Conservation (phyloP, 768 basidiomycete genomes). For the Auriscalpium vulgare region DNA sequence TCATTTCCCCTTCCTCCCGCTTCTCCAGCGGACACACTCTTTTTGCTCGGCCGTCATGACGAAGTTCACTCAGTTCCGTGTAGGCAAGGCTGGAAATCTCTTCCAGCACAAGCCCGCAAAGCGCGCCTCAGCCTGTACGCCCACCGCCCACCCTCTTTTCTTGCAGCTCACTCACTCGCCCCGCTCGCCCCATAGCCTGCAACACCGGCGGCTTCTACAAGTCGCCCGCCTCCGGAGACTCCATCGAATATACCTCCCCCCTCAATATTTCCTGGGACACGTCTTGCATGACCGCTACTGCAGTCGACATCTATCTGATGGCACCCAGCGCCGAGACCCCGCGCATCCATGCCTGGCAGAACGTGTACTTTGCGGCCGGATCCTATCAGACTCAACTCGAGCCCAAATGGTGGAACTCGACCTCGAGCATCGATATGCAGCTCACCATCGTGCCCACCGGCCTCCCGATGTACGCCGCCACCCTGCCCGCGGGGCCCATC, state of each 20-base stretch:
- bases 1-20: constrained; percentile 7
- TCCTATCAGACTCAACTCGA: constrained; percentile 41
- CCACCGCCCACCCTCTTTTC: not conserved
- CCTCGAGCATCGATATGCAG: constrained; percentile 42
- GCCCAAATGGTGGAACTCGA: constrained; percentile 68
- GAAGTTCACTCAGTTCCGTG: constrained; percentile 3
- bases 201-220: constrained; percentile 54
- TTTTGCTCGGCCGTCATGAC: not conserved
- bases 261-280: constrained; percentile 60
- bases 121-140: constrained; percentile 2
- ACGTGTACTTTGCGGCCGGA: constrained; percentile 41
- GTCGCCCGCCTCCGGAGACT: constrained; percentile 39
- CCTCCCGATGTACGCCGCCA: constrained; percentile 40
- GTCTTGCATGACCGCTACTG: constrained; percentile 40
- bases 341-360: constrained; percentile 50
- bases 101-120: not conserved
- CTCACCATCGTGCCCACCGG: constrained; percentile 48
- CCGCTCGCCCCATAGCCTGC: constrained; percentile 32
- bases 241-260: constrained; percentile 38
- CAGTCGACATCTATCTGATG: constrained; percentile 64
- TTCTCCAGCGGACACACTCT: constrained; percentile 12
- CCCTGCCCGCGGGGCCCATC: constrained; percentile 58
- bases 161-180: not conserved
- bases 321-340: constrained; percentile 35
- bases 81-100: not conserved